Base-by-base conservation (phyloP, 306 rosid genomes). In the Acacia confusa region DNA sequence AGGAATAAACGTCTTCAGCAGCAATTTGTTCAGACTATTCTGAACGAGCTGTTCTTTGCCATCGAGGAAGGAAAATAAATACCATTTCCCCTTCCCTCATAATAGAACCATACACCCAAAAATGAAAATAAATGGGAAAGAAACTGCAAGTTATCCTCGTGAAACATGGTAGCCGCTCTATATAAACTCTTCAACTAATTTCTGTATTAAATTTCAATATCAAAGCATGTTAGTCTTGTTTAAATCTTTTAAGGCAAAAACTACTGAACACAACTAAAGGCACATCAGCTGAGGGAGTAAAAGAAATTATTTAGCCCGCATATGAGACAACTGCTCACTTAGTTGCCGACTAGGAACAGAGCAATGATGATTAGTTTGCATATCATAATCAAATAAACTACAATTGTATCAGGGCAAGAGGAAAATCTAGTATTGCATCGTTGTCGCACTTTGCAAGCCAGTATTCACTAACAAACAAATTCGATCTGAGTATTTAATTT, bases 391-490 rank as follows among this genome's bases (percentile, higher is more conserved):
- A 9, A 69, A n/a, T 40, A 43, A 44, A 24, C 57, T 44, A 25
- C 75, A 44, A 17, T 24, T 71, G 28, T 14, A 70, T 22, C 43
- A n/a, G 11, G 12, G 48, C 52, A 43, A 12, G n/a, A 41, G 20
- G 16, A 41, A 68, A 70, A 10, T 41, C 10, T 19, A 47, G 61
- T 75, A 52, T 15, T 82, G 72, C 48, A 64, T 32, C 63, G 74
- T 55, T 77, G 13, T 68, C 32, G 72, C 32, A 60, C 70, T 76
- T 45, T 28, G 80, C 38, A 70, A 4, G 36, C 36, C 32, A 53
- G 53, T 25, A 74, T 50, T 7, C 70, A 27, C 68, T 41, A 57
- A 25, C 80, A 82, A 76, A 28, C 82, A 70, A 20, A 70, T 53
- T 63, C 30, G 50, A 70, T 53, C 55, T 36, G 53, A 25, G 64